Percentiles rank a stretch among this genome's conserved stretches.
Conservation (phyloP, 345 rosid species). For the Ailanthus altissimus region DNA sequence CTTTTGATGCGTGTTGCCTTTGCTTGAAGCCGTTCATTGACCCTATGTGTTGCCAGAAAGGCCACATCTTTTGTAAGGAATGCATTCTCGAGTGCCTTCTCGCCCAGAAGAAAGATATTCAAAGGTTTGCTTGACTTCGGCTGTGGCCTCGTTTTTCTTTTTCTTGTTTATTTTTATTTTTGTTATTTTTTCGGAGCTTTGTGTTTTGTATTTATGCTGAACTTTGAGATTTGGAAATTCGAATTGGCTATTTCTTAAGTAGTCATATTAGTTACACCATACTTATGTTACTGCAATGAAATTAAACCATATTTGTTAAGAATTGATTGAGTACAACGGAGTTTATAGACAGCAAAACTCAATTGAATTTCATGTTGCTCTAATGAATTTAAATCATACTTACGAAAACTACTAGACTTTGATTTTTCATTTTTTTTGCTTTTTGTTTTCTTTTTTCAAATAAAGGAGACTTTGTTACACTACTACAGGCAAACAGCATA, state of each 20-base stretch:
- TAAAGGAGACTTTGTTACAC: no score
- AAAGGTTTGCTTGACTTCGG: slow-evolving; percentile 7
- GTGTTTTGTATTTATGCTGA: not conserved
- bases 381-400: not conserved
- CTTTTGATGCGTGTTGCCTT: slow-evolving; percentile 92
- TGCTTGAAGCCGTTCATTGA: slow-evolving; percentile 89
- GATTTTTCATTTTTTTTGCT: no score
- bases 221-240: not conserved
- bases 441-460: not conserved
- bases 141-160: not conserved
- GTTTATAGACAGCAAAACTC: not conserved
- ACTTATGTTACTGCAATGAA: not conserved
- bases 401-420: not conserved
- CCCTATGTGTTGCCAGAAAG: slow-evolving; percentile 90
- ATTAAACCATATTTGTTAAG: not conserved
- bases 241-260: not conserved
- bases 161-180: not conserved
- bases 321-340: not conserved
- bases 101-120: slow-evolving; percentile 71
- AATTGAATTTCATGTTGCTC: not conserved
- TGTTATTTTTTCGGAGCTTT: no score
- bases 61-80: slow-evolving; percentile 88
- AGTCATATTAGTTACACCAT: not conserved
- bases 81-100: slow-evolving; percentile 89
- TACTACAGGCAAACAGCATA: no score